Conservation (phyloP, 352 stramenopile genomes). For the Ophiocytium majus region DNA sequence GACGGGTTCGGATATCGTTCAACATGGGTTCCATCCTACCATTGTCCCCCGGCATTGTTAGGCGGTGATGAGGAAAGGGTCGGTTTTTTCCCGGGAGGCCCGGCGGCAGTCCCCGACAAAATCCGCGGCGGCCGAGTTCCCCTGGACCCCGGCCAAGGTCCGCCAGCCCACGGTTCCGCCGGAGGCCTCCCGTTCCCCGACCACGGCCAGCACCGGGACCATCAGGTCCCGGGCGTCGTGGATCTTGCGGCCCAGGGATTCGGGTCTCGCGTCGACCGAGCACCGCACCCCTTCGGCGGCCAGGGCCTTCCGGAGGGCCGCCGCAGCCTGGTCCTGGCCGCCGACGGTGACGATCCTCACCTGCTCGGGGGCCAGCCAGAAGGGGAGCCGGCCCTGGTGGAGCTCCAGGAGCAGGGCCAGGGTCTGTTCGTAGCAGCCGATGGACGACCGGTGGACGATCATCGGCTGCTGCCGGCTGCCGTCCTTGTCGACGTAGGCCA, state of each 20-base stretch:
- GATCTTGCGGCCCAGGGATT: neutral
- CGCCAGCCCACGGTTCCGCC: neutral
- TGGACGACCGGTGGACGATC: neutral
- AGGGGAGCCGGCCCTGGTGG: neutral
- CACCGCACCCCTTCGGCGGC: neutral
- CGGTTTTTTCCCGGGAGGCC: no score
- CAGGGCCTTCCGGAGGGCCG: neutral
- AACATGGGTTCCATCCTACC: no score
- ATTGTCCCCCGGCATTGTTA: no score
- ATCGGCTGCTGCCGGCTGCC: neutral
- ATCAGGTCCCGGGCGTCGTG: neutral
- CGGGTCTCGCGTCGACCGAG: neutral
- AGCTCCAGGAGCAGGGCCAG: neutral
- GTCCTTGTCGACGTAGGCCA: neutral
- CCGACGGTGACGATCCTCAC: neutral
- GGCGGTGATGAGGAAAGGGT: no score
- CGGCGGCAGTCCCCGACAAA: no score
- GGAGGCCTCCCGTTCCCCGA: neutral
- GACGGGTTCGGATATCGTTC: no score
- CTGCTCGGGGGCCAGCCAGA: neutral
- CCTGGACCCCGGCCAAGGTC: no score
- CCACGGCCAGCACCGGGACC: neutral
- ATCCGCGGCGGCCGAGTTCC: no score
- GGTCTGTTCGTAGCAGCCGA: neutral
- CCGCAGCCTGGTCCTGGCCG: neutral